Evolutionary conservation across 495 filamentous ascomycete genomes (phyloP), one percentile per base, ranked within the genome.

Genomic region (Antarctomyces pellizariae): DNA sequence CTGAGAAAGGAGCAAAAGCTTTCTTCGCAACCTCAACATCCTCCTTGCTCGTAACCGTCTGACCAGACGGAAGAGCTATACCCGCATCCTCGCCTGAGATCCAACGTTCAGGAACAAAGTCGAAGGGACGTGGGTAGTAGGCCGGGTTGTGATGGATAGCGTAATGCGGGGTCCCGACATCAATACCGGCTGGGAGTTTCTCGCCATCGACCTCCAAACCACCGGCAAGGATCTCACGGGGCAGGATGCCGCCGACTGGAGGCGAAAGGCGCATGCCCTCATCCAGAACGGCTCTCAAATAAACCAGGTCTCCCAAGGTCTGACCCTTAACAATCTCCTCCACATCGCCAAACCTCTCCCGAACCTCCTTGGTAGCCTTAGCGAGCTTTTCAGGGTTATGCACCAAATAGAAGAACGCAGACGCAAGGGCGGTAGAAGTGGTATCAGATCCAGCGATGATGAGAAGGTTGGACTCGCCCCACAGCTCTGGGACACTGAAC

Each of bases 251-350:
- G 16, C 56, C 50, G 3, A 77, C 70, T 0, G 71, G 57, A 8
- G 75, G 75, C 0, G 62, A 62, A 30, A 82, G 47, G 21, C 75
- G 67, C 55, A 82, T 61, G 4, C 67, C 53, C 35, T 82, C 75
- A 42, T 79, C 71, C 38, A 79, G 66, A 18, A 45, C 69, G 0
- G 63, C 58, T 27, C 56, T 54, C 1, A 79, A 53, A 16, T 55
- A 57, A 1, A 48, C 44, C 5, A 50, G 49, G 26, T 43, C 36
- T 32, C 23, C 34, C 8, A 46, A 29, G 9, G 18, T 24, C 8
- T 29, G 35, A 4, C 40, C 33, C n/a, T 17, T 28, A 18, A 25
- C 15, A 22, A 74, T 64, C 7, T 61, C 57, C 25, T 68, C 64
- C 15, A 56, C 47, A 24, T 47, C 42, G 16, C 18, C 4, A 41